Evolutionary conservation across 371 early-diverging fungal species (phyloP), one percentile per base, ranked within the genome.

Genomic region (Rhizopus stolonifer): DNA sequence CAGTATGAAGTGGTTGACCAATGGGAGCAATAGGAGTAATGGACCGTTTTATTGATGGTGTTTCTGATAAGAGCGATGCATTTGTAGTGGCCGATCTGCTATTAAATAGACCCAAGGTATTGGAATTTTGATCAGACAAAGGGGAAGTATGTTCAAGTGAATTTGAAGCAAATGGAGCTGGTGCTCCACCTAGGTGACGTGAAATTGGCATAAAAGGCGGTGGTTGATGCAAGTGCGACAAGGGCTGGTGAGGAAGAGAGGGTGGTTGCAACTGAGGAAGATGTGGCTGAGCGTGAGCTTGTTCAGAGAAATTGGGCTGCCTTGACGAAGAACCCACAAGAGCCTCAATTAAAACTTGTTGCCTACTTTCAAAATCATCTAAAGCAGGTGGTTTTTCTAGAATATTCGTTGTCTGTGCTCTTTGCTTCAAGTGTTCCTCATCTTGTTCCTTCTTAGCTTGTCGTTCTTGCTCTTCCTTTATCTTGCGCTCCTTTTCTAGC

Each of bases 21-120:
- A 74, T 74, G 18, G 75, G 68, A 17, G 70, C 63, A 49, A 74
- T 64, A 1, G 60, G 52, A 4, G 63, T 44, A n/a, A 54, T 50
- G 0, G 64, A 54, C 43, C 64, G 58, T 29, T 54, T 49, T 7
- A 51, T 33, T 13, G 54, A 49, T 2, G 54, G 29, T 17, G 42
- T 14, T 46, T 17, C 32, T 25, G 42, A 10, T 13, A 42, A 15
- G 22, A 42, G 46, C 10, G 46, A 25, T 45, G 17, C 2, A n/a
- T 23, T 24, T 38, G 50, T 7, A 54, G 55, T n/a, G 44, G 26
- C 14, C 40, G 49, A 42, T 13, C 56, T 43, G 23, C 52, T 53
- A 46, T 60, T 38, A 42, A 58, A 63, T 10, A 58, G 14, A 7
- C 54, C 50, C 33, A 61, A 24, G 25, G 53, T 49, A 11, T 44